These are phyloP conservation scores for Ustilago sp. DNA, from an alignment of 1,284 basidiomycete genomes.

Conservation along the genomic window DNA sequence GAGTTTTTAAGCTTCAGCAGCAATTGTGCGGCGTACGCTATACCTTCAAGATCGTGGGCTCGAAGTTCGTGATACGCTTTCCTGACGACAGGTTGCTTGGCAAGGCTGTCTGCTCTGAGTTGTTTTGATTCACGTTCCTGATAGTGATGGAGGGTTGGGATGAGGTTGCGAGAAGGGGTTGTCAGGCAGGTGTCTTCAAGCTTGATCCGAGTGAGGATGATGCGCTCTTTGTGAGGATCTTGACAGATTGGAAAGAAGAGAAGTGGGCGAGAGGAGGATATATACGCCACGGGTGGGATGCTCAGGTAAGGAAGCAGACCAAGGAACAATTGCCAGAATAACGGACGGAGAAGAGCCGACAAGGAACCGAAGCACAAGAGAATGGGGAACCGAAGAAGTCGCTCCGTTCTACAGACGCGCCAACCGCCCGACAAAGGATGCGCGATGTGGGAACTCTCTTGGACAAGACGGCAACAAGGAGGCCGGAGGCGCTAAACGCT, in stretches of 20 bases:
- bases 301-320: not conserved
- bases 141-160: not conserved
- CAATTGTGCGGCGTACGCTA: constrained; percentile 39
- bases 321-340: not conserved
- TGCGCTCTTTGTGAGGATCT: not conserved
- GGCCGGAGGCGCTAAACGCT: constrained; percentile 1
- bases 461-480: not conserved
- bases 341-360: not conserved
- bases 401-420: constrained; percentile 14
- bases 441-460: constrained; percentile 7
- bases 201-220: not conserved
- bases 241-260: not conserved
- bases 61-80: constrained; percentile 6
- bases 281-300: constrained; percentile 16
- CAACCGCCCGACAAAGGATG: constrained; percentile 23
- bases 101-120: not conserved
- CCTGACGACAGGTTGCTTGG: not conserved
- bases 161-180: not conserved
- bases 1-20: constrained; percentile 23
- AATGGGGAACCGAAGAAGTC: not conserved
- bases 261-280: constrained; percentile 9
- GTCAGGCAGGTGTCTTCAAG: not conserved
- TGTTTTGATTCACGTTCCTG: not conserved
- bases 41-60: constrained; percentile 24
- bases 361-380: not conserved